Base-by-base conservation (phyloP, 768 basidiomycete species). In the Amanita rubescens region DNA sequence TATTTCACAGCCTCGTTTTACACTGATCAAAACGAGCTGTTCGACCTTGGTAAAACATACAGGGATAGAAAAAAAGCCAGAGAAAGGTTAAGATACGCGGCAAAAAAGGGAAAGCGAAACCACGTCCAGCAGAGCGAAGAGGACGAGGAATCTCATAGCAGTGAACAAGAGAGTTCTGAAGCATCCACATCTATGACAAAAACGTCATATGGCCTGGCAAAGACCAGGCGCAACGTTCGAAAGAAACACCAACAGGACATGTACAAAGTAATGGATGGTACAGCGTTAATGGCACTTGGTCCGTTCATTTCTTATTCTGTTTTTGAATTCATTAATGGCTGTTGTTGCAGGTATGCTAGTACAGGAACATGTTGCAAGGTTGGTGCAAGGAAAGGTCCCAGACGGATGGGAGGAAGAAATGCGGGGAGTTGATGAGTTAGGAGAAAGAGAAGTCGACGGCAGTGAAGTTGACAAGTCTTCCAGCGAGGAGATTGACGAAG, bases 221-320 rank as follows among this genome's bases (percentile, higher is more conserved):
- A 30, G 8, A 32, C 27, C 4, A 2, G 17, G n/a, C 46, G 11
- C n/a, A 49, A 53, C 2, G 58, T 58, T 58, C 51, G 60, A 19
- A 55, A 60, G 50, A 54, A 63, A 25, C 42, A 70, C 33, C 63
- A 67, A 25, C 69, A 73, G 56, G 84, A 87, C 58, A 90, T 90
- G 87, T 90, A 89, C 63, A 85, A 78, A 60, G 73, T 78, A 3
- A 72, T 88, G 56, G 83, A 87, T 59, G 88, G 88, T 3, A 82
- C 84, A 11, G 84, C 85, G 3, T 73, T 90, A 42, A 72, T 90
- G 66, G 85, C 80, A 3, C 73, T 90, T 57, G 85, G 88, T 87
- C 27, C 17, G 75, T 67, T 49, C 17, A 20, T 32, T 42, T 48
- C 7, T 27, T 12, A 19, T 5, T 32, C 17, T 32, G 25, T 11